Evolutionary conservation across 2,329 filamentous ascomycete genomes (phyloP).

Genomic region (Nothomitra cinnamomea): DNA sequence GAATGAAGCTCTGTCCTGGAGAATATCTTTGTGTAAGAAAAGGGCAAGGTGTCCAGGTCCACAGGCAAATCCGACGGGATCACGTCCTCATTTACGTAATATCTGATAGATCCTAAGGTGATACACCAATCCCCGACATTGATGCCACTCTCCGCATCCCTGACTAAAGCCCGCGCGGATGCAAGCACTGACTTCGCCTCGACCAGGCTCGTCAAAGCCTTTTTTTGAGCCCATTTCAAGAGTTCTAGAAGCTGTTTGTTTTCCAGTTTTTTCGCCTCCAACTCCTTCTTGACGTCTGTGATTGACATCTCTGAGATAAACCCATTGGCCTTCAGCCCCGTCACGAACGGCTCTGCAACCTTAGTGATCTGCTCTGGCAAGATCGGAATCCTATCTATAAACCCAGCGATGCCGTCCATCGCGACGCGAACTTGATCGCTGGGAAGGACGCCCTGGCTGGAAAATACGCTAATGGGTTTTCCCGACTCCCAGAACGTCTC

Average conservation of each 20-base stretch:
- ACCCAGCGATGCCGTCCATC: constrained; percentile 47
- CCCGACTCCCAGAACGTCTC: constrained; percentile 85
- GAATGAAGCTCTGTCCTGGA: constrained; percentile 51
- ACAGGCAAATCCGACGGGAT: constrained; percentile 67
- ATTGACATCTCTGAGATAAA: constrained; percentile 74
- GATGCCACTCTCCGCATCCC: constrained; percentile 16
- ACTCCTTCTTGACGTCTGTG: constrained; percentile 65
- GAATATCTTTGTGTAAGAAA: constrained; percentile 59
- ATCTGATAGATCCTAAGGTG: constrained; percentile 55
- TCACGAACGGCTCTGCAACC: constrained; percentile 52
- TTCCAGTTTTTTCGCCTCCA: constrained; percentile 66
- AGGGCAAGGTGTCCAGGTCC: constrained; percentile 67
- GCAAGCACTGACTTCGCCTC: constrained; percentile 19
- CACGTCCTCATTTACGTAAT: constrained; percentile 58
- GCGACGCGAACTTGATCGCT: constrained; percentile 66
- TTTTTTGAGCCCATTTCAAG: constrained; percentile 63
- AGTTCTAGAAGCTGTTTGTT: constrained; percentile 68
- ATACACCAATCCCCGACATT: constrained; percentile 50
- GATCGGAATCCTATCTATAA: constrained; percentile 78
- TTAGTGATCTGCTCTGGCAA: constrained; percentile 61
- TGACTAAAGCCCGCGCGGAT: constrained; percentile 60
- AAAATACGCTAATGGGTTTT: constrained; percentile 60
- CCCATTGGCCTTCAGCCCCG: constrained; percentile 66
- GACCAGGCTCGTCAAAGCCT: constrained; percentile 17
- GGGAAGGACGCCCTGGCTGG: constrained; percentile 68